Conservation (phyloP, 805 yeast genomes). For the Cyberlindnera japonica region DNA sequence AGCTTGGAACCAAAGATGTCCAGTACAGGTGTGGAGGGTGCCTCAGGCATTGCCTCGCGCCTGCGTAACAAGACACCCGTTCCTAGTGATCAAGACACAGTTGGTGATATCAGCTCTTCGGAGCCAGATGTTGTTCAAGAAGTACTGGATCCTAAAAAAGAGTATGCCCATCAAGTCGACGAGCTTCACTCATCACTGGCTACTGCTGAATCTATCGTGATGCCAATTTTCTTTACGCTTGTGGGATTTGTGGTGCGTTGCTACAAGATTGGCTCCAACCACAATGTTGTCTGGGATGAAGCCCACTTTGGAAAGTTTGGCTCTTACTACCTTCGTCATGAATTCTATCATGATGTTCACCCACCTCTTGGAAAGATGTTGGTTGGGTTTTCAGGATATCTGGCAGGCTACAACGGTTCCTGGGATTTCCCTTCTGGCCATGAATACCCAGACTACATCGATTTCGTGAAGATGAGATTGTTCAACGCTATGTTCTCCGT, state of each 20-base stretch:
- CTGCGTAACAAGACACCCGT: conserved; percentile 20
- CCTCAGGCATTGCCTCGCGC: conserved; percentile 19
- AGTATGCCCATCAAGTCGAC: conserved; percentile 15
- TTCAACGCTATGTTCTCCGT: conserved; percentile 85
- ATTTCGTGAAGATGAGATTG: conserved; percentile 81
- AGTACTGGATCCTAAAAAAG: conserved; percentile 20
- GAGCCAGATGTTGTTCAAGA: conserved; percentile 5
- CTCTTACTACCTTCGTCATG: conserved; percentile 81
- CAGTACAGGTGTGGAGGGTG: conserved; percentile 14
- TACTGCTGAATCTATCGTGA: conserved; percentile 34
- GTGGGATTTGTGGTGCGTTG: conserved; percentile 72
- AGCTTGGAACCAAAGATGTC: conserved; percentile 10
- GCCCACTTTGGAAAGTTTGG: conserved; percentile 98
- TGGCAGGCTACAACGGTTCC: conserved; percentile 84
- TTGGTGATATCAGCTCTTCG: not conserved
- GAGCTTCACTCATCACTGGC: conserved; percentile 22
- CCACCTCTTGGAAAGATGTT: conserved; percentile 96
- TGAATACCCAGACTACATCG: conserved; percentile 69
- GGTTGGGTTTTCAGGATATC: conserved; percentile 80
- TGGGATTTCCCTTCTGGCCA: conserved; percentile 87
- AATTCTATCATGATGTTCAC: conserved; percentile 93
- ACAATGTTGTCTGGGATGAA: conserved; percentile 92
- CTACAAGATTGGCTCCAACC: conserved; percentile 67
- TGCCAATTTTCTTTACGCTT: conserved; percentile 64
- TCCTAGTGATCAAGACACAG: conserved; percentile 3